Evolutionary conservation across 352 stramenopile species (phyloP).

Genomic region (Phytophthora nicotianae): DNA sequence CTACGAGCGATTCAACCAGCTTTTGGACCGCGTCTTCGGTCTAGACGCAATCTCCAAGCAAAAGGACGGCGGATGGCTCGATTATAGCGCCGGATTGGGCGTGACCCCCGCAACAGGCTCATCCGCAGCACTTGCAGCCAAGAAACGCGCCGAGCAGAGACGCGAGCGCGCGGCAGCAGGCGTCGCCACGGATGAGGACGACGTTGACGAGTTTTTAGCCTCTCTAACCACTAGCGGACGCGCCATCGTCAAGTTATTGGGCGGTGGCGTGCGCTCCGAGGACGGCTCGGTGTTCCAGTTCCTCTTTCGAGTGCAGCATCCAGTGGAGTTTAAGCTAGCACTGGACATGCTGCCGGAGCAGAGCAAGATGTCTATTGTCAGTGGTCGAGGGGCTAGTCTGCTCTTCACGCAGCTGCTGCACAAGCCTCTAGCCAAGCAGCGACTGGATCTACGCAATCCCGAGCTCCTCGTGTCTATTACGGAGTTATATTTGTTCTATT

Average conservation of each 20-base stretch:
- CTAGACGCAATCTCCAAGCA: slow-evolving; percentile 76
- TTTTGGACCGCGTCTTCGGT: slow-evolving; percentile 81
- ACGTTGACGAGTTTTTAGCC: slow-evolving; percentile 60
- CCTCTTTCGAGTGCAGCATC: slow-evolving; percentile 75
- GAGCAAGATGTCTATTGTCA: slow-evolving; percentile 80
- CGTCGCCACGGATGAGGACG: slow-evolving; percentile 56
- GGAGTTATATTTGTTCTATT: slow-evolving; percentile 87
- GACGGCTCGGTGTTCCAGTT: slow-evolving; percentile 83
- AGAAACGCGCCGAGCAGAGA: slow-evolving; percentile 45
- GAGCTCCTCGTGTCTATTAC: slow-evolving; percentile 86
- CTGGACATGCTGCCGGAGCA: slow-evolving; percentile 81
- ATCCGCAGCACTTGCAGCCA: slow-evolving; percentile 17
- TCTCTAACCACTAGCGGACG: slow-evolving; percentile 55
- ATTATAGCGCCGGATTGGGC: slow-evolving; percentile 70
- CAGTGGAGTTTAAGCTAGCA: slow-evolving; percentile 83
- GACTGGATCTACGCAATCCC: slow-evolving; percentile 72
- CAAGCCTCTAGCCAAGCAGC: slow-evolving; percentile 81
- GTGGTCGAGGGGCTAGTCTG: slow-evolving; percentile 63
- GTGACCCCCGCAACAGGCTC: slow-evolving; percentile 22
- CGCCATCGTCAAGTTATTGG: slow-evolving; percentile 63
- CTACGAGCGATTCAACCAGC: slow-evolving; percentile 88
- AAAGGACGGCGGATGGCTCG: slow-evolving; percentile 83
- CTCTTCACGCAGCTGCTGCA: slow-evolving; percentile 87
- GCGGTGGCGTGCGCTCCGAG: slow-evolving; percentile 62
- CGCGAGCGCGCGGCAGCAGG: slow-evolving; percentile 43